Evolutionary conservation across 75 land plant genomes (phyloP).

Genomic region (Chamaecyparis obtusa): DNA sequence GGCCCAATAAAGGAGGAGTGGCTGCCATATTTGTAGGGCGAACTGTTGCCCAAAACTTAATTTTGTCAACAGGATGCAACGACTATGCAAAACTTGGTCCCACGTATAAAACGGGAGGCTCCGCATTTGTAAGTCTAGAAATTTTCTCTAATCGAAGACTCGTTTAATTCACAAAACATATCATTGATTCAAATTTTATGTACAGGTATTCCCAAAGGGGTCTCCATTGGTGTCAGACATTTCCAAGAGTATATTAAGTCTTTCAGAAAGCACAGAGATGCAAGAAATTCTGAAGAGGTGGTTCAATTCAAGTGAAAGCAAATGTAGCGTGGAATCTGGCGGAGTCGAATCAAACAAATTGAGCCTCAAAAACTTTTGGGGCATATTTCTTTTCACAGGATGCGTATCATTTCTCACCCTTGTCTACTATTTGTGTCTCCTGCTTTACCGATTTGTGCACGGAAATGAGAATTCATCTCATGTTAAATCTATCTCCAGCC

Average conservation of each 20-base stretch:
- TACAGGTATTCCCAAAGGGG: conserved; percentile 65
- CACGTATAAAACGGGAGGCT: conserved; percentile 17
- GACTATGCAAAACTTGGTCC: conserved; percentile 12
- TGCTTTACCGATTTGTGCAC: background rate
- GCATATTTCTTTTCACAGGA: conserved; percentile 24
- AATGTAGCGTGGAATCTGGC: background rate
- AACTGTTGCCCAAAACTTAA: conserved; percentile 24
- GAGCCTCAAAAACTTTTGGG: conserved; percentile 24
- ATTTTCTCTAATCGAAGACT: background rate
- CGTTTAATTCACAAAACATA: background rate
- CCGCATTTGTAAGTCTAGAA: conserved; percentile 17
- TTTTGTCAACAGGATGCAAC: conserved; percentile 13
- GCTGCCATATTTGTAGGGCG: conserved; percentile 34
- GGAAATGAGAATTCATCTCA: background rate
- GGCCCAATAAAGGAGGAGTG: conserved; percentile 17
- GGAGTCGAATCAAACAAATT: conserved; percentile 5
- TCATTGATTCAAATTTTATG: background rate
- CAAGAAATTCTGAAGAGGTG: conserved; percentile 35
- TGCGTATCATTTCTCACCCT: conserved; percentile 16
- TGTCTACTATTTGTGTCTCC: conserved; percentile 6
- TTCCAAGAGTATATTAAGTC: conserved; percentile 42
- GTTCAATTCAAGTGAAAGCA: conserved; percentile 17
- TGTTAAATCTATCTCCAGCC: background rate
- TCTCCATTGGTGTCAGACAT: conserved; percentile 52
- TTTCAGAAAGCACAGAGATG: conserved; percentile 43